Evolutionary conservation across 768 basidiomycete genomes (phyloP).

Genomic region (Kwoniella shandongensis): DNA sequence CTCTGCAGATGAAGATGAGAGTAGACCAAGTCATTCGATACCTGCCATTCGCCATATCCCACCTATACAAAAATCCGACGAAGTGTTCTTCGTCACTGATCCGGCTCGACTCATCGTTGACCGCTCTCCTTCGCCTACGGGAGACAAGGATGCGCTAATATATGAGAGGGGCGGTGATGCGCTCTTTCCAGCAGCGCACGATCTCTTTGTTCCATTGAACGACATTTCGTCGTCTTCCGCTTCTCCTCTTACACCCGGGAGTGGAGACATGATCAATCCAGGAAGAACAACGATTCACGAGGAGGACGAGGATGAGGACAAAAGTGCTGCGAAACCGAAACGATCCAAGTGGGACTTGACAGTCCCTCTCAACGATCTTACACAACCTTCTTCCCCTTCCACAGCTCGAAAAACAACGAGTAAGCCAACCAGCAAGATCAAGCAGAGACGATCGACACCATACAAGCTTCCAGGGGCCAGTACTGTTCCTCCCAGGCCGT

Average conservation of each 20-base stretch:
- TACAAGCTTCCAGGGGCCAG: constrained; percentile 1
- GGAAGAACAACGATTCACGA: too few species aligned
- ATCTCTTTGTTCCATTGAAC: constrained; percentile 16
- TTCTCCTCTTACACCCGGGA: background rate
- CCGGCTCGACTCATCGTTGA: background rate
- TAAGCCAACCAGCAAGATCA: constrained; percentile 10
- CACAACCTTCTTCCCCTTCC: background rate
- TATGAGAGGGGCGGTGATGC: background rate
- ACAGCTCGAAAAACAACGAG: constrained; percentile 1
- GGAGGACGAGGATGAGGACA: background rate
- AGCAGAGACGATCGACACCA: constrained; percentile 15
- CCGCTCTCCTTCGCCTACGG: too few species aligned
- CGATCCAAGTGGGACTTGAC: constrained; percentile 7
- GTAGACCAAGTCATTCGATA: constrained; percentile 9
- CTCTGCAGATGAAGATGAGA: constrained; percentile 2
- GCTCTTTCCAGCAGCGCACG: constrained; percentile 3
- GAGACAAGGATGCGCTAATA: background rate
- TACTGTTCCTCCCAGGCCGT: constrained; percentile 2
- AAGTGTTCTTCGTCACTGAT: background rate
- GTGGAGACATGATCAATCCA: too few species aligned
- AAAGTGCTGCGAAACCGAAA: background rate
- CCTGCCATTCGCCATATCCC: background rate
- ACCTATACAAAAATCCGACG: background rate
- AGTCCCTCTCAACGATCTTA: constrained; percentile 18
- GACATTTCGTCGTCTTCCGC: constrained; percentile 1